Conservation (phyloP, 306 rosid species). For the Comarum palustre region DNA sequence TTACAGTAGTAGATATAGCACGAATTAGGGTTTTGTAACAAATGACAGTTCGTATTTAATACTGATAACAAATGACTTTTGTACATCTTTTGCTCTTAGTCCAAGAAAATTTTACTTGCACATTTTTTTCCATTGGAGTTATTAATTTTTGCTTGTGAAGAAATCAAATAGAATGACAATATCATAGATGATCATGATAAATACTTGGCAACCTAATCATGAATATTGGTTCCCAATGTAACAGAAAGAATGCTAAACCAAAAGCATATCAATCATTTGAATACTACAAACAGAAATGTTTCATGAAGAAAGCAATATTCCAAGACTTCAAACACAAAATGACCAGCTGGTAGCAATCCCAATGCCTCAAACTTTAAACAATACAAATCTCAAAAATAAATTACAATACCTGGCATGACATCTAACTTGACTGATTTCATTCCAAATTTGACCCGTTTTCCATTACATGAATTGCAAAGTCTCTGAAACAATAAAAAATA, state of each 20-base stretch:
- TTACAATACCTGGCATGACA: constrained; percentile 52
- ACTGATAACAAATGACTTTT: not conserved
- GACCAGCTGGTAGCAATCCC: not conserved
- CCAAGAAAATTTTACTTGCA: not conserved
- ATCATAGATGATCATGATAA: not conserved
- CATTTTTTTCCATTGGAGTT: not conserved
- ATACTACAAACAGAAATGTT: not conserved
- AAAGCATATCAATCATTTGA: not conserved
- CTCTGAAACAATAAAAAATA: constrained; percentile 24
- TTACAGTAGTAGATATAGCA: not conserved
- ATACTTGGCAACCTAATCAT: not conserved
- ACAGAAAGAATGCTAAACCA: not conserved
- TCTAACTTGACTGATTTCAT: constrained; percentile 63
- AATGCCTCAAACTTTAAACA: not conserved
- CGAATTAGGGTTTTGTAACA: not conserved
- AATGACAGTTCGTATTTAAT: not conserved
- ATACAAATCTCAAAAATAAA: no score
- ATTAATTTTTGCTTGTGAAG: not conserved
- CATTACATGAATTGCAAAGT: constrained; percentile 74
- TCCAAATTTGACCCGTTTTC: constrained; percentile 59
- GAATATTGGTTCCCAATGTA: not conserved
- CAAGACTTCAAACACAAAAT: not conserved
- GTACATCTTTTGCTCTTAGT: not conserved
- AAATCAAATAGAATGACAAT: not conserved
- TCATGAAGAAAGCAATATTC: not conserved